Base-by-base conservation (phyloP, 31 red algal species). In the Odonthalia washingtoniensis region DNA sequence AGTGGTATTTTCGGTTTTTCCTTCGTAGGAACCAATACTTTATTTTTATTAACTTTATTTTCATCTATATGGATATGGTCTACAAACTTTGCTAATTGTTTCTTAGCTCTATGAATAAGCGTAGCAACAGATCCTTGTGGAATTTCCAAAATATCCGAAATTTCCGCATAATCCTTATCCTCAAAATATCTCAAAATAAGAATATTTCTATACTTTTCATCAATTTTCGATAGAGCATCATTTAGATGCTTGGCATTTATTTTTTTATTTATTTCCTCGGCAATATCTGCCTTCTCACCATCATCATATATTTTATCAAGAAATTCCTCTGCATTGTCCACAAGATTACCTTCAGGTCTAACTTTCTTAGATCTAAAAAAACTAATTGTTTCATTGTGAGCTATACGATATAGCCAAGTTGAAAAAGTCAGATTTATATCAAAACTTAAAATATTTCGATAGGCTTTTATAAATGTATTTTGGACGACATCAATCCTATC, bases 21-120 rank as follows among this genome's bases (percentile, higher is more conserved):
- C 42, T 44, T 44, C 42, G 42, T 44, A 44, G 42, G 42, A 44
- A 44, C 42, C 42, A 44, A 44, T 44, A 44, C 42, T 44, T 67
- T 67, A 67, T 33, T 67, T 3, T 67, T 67, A 67, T 67, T 67
- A 67, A 67, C 30, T 67, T 33, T 67, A 67, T 67, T 67, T 67
- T 67, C 64, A 33, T 35, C 33, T 67, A 67, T 67, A 67, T 67
- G 27, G 30, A 67, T 67, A 67, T 67, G 27, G 64, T 67, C 33
- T 67, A 33, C 30, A 33, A 33, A 67, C 64, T 67, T 67, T 30
- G 27, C 30, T 67, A 67, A 67, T 33, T 30, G 33, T 67, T 67
- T 67, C 64, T 67, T 67, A 35, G 64, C 64, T 67, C 64, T 30
- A 67, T 30, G 33, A 33, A 67, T 30, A 67, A 33, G 64, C 64